Base-by-base conservation (phyloP, 2,329 filamentous ascomycete genomes). In the Cladophialophora immunda region DNA sequence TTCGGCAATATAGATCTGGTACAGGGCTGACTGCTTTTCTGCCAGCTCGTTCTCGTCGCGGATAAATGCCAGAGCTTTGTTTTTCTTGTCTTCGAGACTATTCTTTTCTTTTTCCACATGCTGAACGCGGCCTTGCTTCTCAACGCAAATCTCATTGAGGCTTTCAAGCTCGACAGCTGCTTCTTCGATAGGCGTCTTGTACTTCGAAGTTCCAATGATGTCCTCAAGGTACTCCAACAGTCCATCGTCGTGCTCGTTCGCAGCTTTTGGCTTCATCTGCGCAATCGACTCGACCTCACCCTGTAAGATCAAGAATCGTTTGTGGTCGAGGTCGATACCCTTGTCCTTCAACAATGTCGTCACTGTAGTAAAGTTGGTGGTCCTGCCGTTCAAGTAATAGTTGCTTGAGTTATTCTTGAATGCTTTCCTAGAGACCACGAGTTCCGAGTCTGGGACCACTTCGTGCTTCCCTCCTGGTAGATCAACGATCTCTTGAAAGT, bases 361-460 rank as follows among this genome's bases (percentile, higher is more conserved):
- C 30, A 99, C 95, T 0, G 89, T 87, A 0, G 94, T 98, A 77
- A 97, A 99, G 75, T 92, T 97, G 36, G 94, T 97, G 68, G 91
- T 89, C 73, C 91, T 92, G 70, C 87, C 89, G 76, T 99, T 93
- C 82, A 99, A 96, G 81, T 97, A 98, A 81, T 99, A 99, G 79
- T 95, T 97, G 87, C 94, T 98, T 9, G 92, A 90, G 79, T 98
- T 99, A 81, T 98, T 99, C 78, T 93, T 95, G 87, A 99, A 99
- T 0, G 94, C 95, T 76, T 90, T 91, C 75, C 95, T 89, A 7
- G 95, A 97, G 71, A 99, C 91, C 67, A 97, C 84, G 60, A 99
- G 84, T 64, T 91, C 88, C 17, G 94, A 97, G 75, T 95, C 86
- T 45, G 93, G 92, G 55, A 98, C 88, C 15, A 94, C 84, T 74